A percentile compares a stretch with the other conserved stretches of the same genome.
Conservation (phyloP, 2,329 filamentous ascomycete species). For the Claviceps spartinae region DNA sequence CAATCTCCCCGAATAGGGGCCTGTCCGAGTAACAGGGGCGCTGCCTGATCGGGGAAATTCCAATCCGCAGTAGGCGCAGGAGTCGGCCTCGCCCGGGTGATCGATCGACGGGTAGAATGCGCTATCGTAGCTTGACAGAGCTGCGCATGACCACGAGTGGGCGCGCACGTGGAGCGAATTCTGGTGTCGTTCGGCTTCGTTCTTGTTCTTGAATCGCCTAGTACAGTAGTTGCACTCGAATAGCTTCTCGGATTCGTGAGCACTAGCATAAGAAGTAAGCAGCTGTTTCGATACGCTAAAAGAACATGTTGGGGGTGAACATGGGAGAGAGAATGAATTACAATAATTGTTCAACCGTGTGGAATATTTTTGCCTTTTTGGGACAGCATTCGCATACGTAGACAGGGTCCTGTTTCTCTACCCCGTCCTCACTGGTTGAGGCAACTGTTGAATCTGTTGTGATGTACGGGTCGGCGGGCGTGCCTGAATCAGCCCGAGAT, state of each 20-base stretch:
- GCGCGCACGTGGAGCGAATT: slow-evolving; percentile 86
- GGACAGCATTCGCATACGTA: slow-evolving; percentile 86
- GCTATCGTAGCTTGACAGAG: slow-evolving; percentile 60
- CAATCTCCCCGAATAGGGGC: slow-evolving; percentile 21
- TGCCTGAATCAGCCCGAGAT: slow-evolving; percentile 34
- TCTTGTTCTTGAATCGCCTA: slow-evolving; percentile 98
- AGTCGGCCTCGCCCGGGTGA: slow-evolving; percentile 55
- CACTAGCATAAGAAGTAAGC: slow-evolving; percentile 32
- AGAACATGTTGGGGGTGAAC: background rate
- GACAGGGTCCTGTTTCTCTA: slow-evolving; percentile 19
- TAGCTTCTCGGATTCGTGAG: slow-evolving; percentile 89
- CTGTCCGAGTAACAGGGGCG: slow-evolving; percentile 16
- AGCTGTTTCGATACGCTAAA: background rate
- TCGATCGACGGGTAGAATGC: slow-evolving; percentile 75
- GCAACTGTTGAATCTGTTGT: slow-evolving; percentile 31
- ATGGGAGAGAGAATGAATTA: slow-evolving; percentile 29
- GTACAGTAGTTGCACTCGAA: slow-evolving; percentile 87
- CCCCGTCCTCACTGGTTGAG: slow-evolving; percentile 21
- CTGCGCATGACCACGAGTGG: slow-evolving; percentile 95
- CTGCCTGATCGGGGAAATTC: slow-evolving; percentile 55
- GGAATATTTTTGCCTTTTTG: slow-evolving; percentile 94
- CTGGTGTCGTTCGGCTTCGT: slow-evolving; percentile 90
- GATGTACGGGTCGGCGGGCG: slow-evolving; percentile 28
- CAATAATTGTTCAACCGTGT: slow-evolving; percentile 70
- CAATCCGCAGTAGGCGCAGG: slow-evolving; percentile 89